Evolutionary conservation across 2,329 filamentous ascomycete species (phyloP), one percentile per base, ranked within the genome.

Genomic region (Penicillium glabrum): DNA sequence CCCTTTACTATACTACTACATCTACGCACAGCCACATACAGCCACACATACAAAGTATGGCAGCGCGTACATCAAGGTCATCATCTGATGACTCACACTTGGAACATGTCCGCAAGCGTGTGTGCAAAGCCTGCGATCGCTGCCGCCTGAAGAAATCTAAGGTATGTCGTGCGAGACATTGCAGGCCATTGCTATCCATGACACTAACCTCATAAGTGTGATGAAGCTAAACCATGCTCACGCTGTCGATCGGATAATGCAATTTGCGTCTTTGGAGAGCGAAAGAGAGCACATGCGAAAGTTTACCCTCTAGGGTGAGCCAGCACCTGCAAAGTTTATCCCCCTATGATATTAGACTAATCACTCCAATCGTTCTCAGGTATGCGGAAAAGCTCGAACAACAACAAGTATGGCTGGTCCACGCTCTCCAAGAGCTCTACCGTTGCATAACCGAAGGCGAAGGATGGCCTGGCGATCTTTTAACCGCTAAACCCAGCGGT

Each of bases 321-420:
- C 53, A 33, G 16, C 50, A 33, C 24, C 24, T 26, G 24, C 8
- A 26, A 6, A 7, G 24, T 26, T 26, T 26, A 26, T 1, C 24
- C 7, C 24, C 5, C 24, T 3, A 39, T 19, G 51, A 51, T 59
- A 45, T 62, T 46, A 50, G 52, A 41, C 53, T 62, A 45, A 46
- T 5, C 19, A 41, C 19, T 9, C 4, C 19, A n/a, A 5, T 26
- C 1, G 14, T 9, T 21, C 54, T 7, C 39, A 86, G 83, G 61
- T 86, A 86, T 60, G 84, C 87, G 27, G 85, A 88, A 70, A 86
- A 87, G 83, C 80, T 88, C 48, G 85, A 88, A 66, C 83, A 86
- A 67, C 85, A 88, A 75, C 85, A 87, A 70, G 70, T 75, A 21
- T 85, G 86, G 73, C 77, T 88, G 5, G 84, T 87, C 26, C 75